Evolutionary conservation across 352 stramenopile genomes (phyloP), one percentile per base, ranked within the genome.

Genomic region (Phytophthora capsici): DNA sequence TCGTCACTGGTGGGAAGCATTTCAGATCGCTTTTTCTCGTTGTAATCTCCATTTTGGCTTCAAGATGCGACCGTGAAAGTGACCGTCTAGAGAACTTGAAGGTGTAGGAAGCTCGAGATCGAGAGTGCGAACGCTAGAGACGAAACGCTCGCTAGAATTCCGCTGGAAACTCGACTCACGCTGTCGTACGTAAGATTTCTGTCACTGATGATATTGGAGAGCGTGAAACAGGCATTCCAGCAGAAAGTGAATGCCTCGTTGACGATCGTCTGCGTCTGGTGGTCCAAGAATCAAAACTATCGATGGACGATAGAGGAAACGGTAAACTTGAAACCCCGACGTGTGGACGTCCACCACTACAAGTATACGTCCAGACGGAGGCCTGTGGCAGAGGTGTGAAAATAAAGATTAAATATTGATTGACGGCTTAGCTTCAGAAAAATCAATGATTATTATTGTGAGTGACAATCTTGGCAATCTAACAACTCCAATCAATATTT

Each of bases 261-360:
- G 53, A 20, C 28, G 28, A 12, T 7, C n/a, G 28, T 12, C 20
- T 54, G 22, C 22, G 4, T 41, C 41, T 16, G 40, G 53, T 25
- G 38, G 40, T 0, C 20, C 6, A 16, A 34, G 2, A 47, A 62
- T 38, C 25, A 55, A 25, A 3, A 37, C 22, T 30, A 36, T 62
- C 6, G 10, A 20, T 54, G 43, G 54, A 5, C 54, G 54, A 26
- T 16, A 17, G 3, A 62, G 12, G 7, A 62, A 30, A 1, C 43
- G 54, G 26, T 47, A 17, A 1, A 65, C n/a, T 12, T 20, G 41
- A 45, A 65, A 59, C 6, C 20, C 14, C 20, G 47, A 65, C 23
- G 23, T 52, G 47, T 59, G 4, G 34, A 44, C 45, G 28, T 65
- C 57, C 12, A 37, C 28, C 14, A 30, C 37, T 7, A 53, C 48